A percentile compares a stretch with the other conserved stretches of the same genome.
phyloP scores from a whole-genome alignment of 805 yeast species.

The Limtongozyma cylindracea region DNA sequence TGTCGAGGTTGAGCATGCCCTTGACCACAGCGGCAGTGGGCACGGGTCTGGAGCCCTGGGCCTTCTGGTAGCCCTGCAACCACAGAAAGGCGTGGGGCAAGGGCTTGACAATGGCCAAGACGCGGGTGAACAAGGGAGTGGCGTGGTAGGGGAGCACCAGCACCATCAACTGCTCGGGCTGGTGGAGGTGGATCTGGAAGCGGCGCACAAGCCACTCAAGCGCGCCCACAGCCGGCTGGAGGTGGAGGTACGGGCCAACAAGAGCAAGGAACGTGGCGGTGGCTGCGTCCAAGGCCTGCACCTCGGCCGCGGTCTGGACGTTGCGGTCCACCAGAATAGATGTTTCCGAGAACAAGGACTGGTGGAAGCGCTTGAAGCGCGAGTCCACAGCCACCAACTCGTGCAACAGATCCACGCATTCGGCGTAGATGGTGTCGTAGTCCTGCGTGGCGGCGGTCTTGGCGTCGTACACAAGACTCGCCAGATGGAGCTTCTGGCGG shows the following conservation, averaged over 20 bases:
- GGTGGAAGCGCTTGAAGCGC: conserved; percentile 46
- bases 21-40: conserved; percentile 46
- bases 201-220: conserved; percentile 91
- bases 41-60: conserved; percentile 34
- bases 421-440: conserved; percentile 52
- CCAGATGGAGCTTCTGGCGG: conserved; percentile 68
- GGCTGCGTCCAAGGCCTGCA: conserved; percentile 48
- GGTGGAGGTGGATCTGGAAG: conserved; percentile 62
- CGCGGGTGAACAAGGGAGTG: conserved; percentile 46
- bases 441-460: conserved; percentile 88
- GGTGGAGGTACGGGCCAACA: conserved; percentile 50
- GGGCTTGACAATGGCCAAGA: conserved; percentile 34
- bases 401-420: conserved; percentile 50
- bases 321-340: conserved; percentile 60
- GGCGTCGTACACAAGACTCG: conserved; percentile 70
- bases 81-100: conserved; percentile 68
- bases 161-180: conserved; percentile 46
- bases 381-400: conserved; percentile 49
- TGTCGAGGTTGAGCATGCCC: conserved; percentile 31
- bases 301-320: conserved; percentile 57
- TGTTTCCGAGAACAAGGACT: conserved; percentile 61
- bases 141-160: conserved; percentile 64
- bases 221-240: conserved; percentile 57
- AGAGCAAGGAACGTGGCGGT: conserved; percentile 51
- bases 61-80: conserved; percentile 39